phyloP scores from a whole-genome alignment of 441 rosid species.

The Pelargonium australe region DNA sequence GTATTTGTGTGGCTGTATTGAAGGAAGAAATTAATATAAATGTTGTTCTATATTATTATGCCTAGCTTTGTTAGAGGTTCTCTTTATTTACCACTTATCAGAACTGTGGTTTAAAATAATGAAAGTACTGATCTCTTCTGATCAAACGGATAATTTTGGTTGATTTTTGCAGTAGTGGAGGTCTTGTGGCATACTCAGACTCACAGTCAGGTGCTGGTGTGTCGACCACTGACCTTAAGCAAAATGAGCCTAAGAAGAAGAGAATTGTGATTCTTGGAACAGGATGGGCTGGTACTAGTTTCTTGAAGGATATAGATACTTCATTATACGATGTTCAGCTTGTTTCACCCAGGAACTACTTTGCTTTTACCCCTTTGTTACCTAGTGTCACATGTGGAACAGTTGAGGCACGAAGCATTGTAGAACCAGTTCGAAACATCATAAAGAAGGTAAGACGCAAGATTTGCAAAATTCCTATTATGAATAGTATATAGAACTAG shows the following conservation, averaged over 20 bases:
- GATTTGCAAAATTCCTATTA: background rate
- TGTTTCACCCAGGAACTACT: slow-evolving; percentile 91
- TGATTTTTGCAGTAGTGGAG: slow-evolving; percentile 62
- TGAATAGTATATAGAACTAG: background rate
- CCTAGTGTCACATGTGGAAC: slow-evolving; percentile 96
- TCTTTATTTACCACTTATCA: no score
- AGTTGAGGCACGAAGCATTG: slow-evolving; percentile 78
- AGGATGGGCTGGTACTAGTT: slow-evolving; percentile 95
- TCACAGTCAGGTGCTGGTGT: slow-evolving; percentile 36
- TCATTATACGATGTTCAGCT: slow-evolving; percentile 74
- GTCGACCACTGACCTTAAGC: slow-evolving; percentile 26
- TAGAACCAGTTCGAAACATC: slow-evolving; percentile 84
- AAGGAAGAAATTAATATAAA: background rate
- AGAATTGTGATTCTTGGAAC: slow-evolving; percentile 90
- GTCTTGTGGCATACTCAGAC: slow-evolving; percentile 69
- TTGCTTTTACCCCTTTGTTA: slow-evolving; percentile 86
- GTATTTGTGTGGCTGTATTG: no score
- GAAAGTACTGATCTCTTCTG: background rate
- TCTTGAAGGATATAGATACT: slow-evolving; percentile 63
- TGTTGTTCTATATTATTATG: background rate
- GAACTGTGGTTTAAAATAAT: background rate
- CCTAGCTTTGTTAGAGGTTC: background rate
- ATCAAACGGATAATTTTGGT: background rate
- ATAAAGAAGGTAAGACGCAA: slow-evolving; percentile 54
- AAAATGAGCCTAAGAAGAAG: slow-evolving; percentile 51